phyloP scores from a whole-genome alignment of 1,284 basidiomycete species.

The Athelia psychrophila region DNA sequence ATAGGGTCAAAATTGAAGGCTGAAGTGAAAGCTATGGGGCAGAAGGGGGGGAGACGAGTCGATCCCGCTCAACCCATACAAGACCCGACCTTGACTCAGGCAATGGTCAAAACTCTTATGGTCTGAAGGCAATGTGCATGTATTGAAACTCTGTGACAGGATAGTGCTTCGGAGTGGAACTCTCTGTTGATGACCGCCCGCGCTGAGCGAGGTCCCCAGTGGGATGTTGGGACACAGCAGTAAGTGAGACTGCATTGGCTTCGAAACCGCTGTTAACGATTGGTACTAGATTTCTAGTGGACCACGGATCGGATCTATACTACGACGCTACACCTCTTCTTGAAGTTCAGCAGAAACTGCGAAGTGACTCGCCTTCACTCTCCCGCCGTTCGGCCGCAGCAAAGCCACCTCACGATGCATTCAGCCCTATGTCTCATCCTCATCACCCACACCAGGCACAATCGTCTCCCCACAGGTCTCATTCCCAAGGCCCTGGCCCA shows the following conservation, averaged over 20 bases:
- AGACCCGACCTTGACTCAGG: constrained; percentile 53
- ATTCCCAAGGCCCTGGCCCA: constrained; percentile 12
- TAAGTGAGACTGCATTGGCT: constrained; percentile 29
- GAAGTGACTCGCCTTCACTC: constrained; percentile 7
- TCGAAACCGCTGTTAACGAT: not conserved
- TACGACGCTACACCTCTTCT: constrained; percentile 55
- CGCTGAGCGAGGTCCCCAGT: constrained; percentile 78
- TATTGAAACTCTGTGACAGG: constrained; percentile 36
- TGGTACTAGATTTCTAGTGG: constrained; percentile 56
- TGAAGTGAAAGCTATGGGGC: constrained; percentile 55
- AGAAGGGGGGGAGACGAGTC: constrained; percentile 44
- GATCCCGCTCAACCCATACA: constrained; percentile 60
- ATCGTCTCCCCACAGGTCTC: constrained; percentile 18
- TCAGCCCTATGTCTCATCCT: constrained; percentile 7
- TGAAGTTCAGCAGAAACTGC: constrained; percentile 30
- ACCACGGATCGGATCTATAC: constrained; percentile 62
- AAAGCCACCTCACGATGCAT: not conserved
- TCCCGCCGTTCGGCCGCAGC: constrained; percentile 6
- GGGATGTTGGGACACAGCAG: constrained; percentile 84
- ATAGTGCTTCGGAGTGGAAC: constrained; percentile 83
- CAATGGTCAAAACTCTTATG: constrained; percentile 46
- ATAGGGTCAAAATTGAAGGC: constrained; percentile 59
- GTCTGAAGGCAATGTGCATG: not conserved
- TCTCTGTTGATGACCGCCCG: constrained; percentile 73
- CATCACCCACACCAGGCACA: constrained; percentile 20